Evolutionary conservation across 176 grass and related monocot species (phyloP), one percentile per base, ranked within the genome.

Genomic region (Triticum turgidum): DNA sequence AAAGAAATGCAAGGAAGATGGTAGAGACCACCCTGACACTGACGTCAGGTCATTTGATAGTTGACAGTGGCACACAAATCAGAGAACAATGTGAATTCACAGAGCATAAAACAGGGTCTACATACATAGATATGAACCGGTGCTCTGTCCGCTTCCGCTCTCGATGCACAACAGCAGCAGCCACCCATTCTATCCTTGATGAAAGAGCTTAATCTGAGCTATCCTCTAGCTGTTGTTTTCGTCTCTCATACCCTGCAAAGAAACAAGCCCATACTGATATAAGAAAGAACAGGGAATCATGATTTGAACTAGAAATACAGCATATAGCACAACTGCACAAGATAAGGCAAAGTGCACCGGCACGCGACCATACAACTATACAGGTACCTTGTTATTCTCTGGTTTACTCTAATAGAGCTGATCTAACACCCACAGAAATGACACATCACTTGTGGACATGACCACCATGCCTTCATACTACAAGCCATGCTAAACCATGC

Each of bases 101-200:
- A 83, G 7, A 78, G 51, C 29, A 41, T 79, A 52, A 33, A 83
- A 61, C 32, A 61, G 38, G 73, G 65, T 59, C 34, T 66, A 88
- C 90, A 64, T 95, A 98, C 93, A 92, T 89, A 94, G 80, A 88
- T 87, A 65, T 90, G 89, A 90, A 70, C 62, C 30, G 88, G 93
- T 80, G 83, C 89, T 76, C 89, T 90, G 69, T 92, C 88, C 61
- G 75, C 78, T 78, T 92, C 88, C 77, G 88, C 74, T 76, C 88
- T 69, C 41, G 93, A 89, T 20, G 88, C 90, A 88, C 78, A 87
- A 84, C 91, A 98, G 83, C 91, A 98, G 86, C 93, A 98, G 44
- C 93, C 90, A 89, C 93, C 96, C 96, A 98, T 98, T 76, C 58
- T 92, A 64, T 85, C 77, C 38, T 34, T 58, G 91, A 83, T 75